A percentile compares a stretch with the other conserved stretches of the same genome.
Conservation (phyloP, 306 rosid species). For the Betula pendula region DNA sequence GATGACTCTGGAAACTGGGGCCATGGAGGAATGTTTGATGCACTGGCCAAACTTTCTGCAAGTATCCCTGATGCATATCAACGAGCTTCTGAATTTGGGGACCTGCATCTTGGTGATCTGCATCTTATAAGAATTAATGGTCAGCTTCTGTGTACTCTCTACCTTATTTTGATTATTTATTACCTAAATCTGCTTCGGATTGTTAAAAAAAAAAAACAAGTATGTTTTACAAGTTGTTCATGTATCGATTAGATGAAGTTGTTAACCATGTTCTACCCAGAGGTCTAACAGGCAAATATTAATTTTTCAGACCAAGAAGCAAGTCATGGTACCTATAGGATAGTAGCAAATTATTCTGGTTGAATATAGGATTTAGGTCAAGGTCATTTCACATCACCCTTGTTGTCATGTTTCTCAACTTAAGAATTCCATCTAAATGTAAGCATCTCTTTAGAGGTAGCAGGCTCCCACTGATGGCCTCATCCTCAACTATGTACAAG, state of each 20-base stretch:
- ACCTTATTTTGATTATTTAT: neutral
- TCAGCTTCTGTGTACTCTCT: conserved; percentile 32
- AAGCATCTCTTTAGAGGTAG: neutral
- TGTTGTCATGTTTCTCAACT: neutral
- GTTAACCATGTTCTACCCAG: neutral
- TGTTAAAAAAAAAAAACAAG: neutral
- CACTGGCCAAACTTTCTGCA: conserved; percentile 65
- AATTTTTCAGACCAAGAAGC: neutral
- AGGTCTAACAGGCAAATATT: neutral
- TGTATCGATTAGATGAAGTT: neutral
- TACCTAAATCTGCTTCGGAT: neutral
- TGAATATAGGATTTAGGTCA: neutral
- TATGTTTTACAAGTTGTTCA: neutral
- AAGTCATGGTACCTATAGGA: neutral
- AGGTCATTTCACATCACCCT: neutral
- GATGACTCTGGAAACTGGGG: conserved; percentile 97
- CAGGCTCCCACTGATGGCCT: neutral
- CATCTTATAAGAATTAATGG: conserved; percentile 80
- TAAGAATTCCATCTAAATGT: neutral
- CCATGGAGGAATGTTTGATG: conserved; percentile 87
- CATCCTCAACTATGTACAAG: neutral
- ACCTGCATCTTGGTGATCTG: conserved; percentile 91
- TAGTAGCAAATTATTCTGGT: neutral
- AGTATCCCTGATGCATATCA: conserved; percentile 70
- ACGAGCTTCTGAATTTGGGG: conserved; percentile 79